Percentiles rank a stretch among this genome's conserved stretches.
These are phyloP conservation scores for Eucalyptus cloeziana DNA, from an alignment of 345 rosid genomes.

Conservation along the genomic window DNA sequence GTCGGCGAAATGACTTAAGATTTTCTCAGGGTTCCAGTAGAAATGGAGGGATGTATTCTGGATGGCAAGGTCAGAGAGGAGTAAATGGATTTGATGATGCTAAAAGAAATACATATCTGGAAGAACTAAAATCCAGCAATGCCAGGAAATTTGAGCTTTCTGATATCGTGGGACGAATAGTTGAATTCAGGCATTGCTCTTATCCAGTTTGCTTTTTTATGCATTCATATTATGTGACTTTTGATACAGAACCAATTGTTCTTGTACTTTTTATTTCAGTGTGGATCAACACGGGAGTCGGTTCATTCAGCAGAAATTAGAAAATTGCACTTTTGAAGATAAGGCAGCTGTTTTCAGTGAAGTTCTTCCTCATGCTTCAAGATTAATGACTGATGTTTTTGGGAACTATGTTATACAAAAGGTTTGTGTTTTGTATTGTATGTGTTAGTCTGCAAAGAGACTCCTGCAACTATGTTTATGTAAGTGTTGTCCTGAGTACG, in stretches of 20 bases:
- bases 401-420: conserved; percentile 98
- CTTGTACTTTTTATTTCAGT: conserved; percentile 28
- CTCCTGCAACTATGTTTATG: not conserved
- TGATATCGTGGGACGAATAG: conserved; percentile 76
- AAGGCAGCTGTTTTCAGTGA: conserved; percentile 79
- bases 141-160: conserved; percentile 77
- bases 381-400: conserved; percentile 93
- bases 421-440: conserved; percentile 20
- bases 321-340: conserved; percentile 64
- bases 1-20: conserved; percentile 51
- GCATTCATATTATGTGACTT: not conserved
- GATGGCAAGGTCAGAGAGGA: conserved; percentile 82
- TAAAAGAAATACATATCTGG: conserved; percentile 69
- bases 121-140: conserved; percentile 79
- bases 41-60: conserved; percentile 49
- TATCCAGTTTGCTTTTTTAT: conserved; percentile 2
- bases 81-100: conserved; percentile 42
- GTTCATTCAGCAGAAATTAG: conserved; percentile 95
- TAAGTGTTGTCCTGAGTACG: not conserved
- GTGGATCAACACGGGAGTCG: conserved; percentile 99
- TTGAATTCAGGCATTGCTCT: conserved; percentile 75
- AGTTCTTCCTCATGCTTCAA: conserved; percentile 83
- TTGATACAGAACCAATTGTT: not conserved
- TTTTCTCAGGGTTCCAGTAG: conserved; percentile 40
- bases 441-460: not conserved